Base-by-base conservation (phyloP, 225 moss, liverwort and hornwort species). In the Thuidium tamariscinum region DNA sequence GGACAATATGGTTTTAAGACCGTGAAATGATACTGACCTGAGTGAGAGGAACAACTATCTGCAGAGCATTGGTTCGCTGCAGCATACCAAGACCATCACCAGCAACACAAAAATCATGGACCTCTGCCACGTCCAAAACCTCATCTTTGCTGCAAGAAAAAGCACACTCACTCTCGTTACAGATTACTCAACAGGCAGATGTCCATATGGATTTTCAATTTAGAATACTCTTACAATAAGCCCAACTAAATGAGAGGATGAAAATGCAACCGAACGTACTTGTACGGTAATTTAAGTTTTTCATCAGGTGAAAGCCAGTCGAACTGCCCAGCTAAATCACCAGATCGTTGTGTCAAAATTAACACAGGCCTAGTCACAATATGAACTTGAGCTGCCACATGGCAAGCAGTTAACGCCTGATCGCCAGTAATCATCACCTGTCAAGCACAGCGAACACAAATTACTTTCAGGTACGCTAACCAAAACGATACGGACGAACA, bases 341-440 rank as follows among this genome's bases (percentile, higher is more conserved):
- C 91, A 83, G 93, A 87, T 81, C 81, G 84, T 80, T 89, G 89
- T 73, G 97, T 98, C 90, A 98, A 91, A 72, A 98, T 96, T 88
- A 98, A 92, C 26, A 92, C 95, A 61, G 96, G 90, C 74, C 96
- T 91, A 55, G 93, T 93, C 16, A 98, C 91, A 81, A 98, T 97
- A 79, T 95, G 89, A 26, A 98, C 97, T 96, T 98, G 97, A 71
- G 91, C 92, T 86, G 97, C 98, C 85, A 98, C 94, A 86, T 97
- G 95, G 87, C 98, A 98, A n/a, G 98, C 98, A 56, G 98, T 98
- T 78, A 98, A 65, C 13, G 98, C 97, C 88, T 98, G 98, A 89
- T 98, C 98, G 68, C 98, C 98, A 87, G 98, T 98, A 74, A 98
- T 98, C 98, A 98, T 98, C 59, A 96, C 94, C 97, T 97, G 91